Conservation (phyloP, 257 asterid species). For the Solanum virginianum region DNA sequence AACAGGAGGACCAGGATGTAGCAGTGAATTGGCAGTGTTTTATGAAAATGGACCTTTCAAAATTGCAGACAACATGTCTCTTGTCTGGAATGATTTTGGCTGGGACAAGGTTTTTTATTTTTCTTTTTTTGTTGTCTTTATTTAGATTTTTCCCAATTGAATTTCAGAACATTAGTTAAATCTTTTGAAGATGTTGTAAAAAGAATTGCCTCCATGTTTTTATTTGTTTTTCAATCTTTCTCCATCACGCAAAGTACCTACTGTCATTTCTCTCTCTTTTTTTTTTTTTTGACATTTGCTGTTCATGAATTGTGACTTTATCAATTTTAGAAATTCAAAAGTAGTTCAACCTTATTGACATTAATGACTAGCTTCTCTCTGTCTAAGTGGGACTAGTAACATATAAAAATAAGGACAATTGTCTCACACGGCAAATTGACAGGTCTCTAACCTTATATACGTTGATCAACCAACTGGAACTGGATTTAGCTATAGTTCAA, state of each 20-base stretch:
- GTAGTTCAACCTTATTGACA: not conserved
- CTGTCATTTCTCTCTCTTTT: not conserved
- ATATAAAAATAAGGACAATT: not conserved
- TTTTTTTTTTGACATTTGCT: not conserved
- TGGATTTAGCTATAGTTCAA: slow-evolving; percentile 47
- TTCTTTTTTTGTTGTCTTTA: fast-evolving
- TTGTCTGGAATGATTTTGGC: slow-evolving; percentile 62
- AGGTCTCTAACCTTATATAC: slow-evolving; percentile 44
- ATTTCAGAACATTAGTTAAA: not conserved
- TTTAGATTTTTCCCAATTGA: not conserved
- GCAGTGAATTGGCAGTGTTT: slow-evolving; percentile 63
- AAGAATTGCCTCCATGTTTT: not conserved
- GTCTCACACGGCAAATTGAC: not conserved
- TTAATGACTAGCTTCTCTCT: not conserved
- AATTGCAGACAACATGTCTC: slow-evolving; percentile 33
- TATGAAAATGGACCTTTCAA: slow-evolving; percentile 76
- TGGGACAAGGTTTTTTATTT: slow-evolving; percentile 58
- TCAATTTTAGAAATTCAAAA: not conserved
- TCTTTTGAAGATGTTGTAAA: not conserved
- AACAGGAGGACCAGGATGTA: slow-evolving; percentile 87
- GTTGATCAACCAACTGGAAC: slow-evolving; percentile 62
- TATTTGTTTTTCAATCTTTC: not conserved
- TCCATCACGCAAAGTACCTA: not conserved
- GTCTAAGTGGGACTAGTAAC: not conserved
- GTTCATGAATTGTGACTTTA: not conserved